These are phyloP conservation scores for Calonectria henricotiae DNA, from an alignment of 2,329 filamentous ascomycete species.

Conservation along the genomic window DNA sequence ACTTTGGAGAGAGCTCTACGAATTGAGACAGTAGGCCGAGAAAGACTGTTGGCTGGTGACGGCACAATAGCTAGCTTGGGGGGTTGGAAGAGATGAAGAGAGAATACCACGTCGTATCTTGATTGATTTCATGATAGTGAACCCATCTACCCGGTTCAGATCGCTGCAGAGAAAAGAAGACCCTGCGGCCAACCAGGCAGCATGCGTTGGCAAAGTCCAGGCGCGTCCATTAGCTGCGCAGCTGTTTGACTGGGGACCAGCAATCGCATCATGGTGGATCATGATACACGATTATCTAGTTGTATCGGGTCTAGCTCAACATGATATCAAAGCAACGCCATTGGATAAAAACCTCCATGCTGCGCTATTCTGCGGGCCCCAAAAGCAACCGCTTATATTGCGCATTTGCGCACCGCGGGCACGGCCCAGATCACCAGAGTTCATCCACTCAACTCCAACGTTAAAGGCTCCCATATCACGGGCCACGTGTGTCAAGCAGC, in stretches of 20 bases:
- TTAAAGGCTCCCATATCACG: not conserved
- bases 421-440: not conserved
- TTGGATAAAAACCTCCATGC: not conserved
- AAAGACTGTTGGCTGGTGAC: not conserved
- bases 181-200: too few relatives aligned
- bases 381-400: not conserved
- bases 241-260: not conserved
- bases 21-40: not conserved
- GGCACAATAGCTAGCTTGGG: not conserved
- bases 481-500: not conserved
- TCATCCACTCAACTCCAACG: constrained; percentile 15
- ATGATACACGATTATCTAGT: not conserved
- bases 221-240: not conserved
- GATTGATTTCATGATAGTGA: not conserved
- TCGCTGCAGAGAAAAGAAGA: too few relatives aligned
- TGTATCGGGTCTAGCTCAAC: not conserved
- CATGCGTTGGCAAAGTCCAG: not conserved
- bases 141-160: too few relatives aligned
- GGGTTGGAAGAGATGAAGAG: not conserved
- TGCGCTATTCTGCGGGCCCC: not conserved
- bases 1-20: not conserved
- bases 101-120: not conserved
- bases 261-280: not conserved
- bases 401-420: not conserved
- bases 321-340: not conserved